Conservation (phyloP, 768 basidiomycete genomes). For the Artomyces pyxidatus region DNA sequence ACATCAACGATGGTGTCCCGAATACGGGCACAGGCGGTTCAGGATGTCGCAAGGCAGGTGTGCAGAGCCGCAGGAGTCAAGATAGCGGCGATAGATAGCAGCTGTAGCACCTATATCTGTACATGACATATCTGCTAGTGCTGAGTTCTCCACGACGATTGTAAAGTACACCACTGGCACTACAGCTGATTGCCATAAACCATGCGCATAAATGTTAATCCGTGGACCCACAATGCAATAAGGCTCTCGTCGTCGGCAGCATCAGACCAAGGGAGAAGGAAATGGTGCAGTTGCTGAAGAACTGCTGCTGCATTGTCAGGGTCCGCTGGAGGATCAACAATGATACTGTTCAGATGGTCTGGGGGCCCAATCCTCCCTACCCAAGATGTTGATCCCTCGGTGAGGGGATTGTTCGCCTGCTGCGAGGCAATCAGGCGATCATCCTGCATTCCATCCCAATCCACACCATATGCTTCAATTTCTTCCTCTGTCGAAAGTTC, state of each 20-base stretch:
- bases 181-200: not conserved
- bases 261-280: not conserved
- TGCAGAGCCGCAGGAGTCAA: too few relatives aligned
- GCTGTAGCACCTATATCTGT: too few relatives aligned
- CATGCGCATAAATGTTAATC: not conserved
- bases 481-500: not conserved
- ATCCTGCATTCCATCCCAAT: constrained; percentile 7
- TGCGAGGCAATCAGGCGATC: constrained; percentile 1
- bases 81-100: too few relatives aligned
- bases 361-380: not conserved
- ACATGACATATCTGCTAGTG: too few relatives aligned
- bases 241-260: not conserved
- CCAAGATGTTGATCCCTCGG: constrained; percentile 2
- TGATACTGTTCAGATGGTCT: not conserved
- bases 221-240: not conserved
- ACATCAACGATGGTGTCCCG: too few relatives aligned
- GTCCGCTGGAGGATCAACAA: not conserved
- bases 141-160: too few relatives aligned
- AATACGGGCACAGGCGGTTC: too few relatives aligned
- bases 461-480: constrained; percentile 12
- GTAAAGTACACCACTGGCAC: too few relatives aligned
- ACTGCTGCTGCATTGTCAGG: not conserved
- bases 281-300: not conserved
- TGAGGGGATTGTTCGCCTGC: not conserved
- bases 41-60: too few relatives aligned